Evolutionary conservation across 768 basidiomycete species (phyloP).

Genomic region (Chalciporus sphaerocephalus): DNA sequence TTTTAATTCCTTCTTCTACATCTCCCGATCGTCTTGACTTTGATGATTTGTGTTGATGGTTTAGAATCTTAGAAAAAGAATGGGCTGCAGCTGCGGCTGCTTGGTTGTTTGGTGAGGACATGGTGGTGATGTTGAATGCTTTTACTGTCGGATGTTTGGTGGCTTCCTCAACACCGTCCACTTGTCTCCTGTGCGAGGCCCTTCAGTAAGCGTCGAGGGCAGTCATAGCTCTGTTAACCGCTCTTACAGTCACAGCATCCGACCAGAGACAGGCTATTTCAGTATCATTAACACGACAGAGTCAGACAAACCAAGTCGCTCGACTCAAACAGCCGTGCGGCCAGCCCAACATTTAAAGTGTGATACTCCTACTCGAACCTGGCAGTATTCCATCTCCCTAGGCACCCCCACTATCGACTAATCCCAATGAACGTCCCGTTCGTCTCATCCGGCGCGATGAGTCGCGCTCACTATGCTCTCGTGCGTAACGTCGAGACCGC

Average conservation of each 20-base stretch:
- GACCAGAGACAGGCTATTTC: slow-evolving; percentile 16
- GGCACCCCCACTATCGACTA: not conserved
- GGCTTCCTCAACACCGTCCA: not conserved
- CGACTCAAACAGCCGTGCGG: not conserved
- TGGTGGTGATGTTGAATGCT: slow-evolving; percentile 9
- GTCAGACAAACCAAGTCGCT: not conserved
- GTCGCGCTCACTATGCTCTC: slow-evolving; percentile 68
- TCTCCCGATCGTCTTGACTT: slow-evolving; percentile 59
- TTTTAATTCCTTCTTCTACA: slow-evolving; percentile 81
- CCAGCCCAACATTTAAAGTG: not conserved
- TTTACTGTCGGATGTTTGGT: slow-evolving; percentile 9
- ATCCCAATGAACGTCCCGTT: slow-evolving; percentile 73
- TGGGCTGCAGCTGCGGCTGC: slow-evolving; percentile 48
- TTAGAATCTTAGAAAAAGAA: slow-evolving; percentile 78
- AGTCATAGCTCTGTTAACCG: not conserved
- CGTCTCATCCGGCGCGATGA: slow-evolving; percentile 72
- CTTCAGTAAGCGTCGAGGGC: not conserved
- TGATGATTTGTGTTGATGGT: slow-evolving; percentile 65
- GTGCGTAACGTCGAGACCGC: slow-evolving; percentile 71
- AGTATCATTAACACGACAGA: not conserved
- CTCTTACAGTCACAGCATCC: slow-evolving; percentile 6
- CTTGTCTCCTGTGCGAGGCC: not conserved
- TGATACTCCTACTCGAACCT: not conserved
- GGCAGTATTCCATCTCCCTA: not conserved
- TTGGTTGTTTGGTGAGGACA: slow-evolving; percentile 25